Percentiles rank a stretch among this genome's conserved stretches.
These are phyloP conservation scores for Schizothecium vesticola DNA, from an alignment of 495 filamentous ascomycete species.

Conservation along the genomic window DNA sequence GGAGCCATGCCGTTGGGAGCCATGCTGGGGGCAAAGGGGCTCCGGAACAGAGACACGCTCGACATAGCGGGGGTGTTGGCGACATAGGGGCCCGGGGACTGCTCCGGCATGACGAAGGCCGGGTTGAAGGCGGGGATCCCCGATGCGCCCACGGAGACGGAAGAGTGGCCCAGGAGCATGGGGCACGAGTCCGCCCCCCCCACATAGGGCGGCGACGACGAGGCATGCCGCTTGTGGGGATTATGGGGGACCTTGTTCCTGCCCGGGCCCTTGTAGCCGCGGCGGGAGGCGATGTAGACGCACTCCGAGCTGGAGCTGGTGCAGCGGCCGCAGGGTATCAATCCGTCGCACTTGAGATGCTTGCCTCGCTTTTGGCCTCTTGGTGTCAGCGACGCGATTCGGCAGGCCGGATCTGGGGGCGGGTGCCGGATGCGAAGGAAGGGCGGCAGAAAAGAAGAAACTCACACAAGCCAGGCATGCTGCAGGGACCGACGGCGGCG, in stretches of 20 bases:
- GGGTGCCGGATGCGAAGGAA: too few relatives aligned
- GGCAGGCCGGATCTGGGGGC: not conserved
- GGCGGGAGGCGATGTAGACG: constrained; percentile 46
- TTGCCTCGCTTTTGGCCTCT: constrained; percentile 36
- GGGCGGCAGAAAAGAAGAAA: constrained; percentile 13
- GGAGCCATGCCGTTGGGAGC: constrained; percentile 27
- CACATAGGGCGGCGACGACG: constrained; percentile 38
- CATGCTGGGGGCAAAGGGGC: constrained; percentile 29
- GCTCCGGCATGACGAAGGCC: constrained; percentile 33
- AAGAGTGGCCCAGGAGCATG: constrained; percentile 39
- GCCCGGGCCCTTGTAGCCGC: constrained; percentile 47
- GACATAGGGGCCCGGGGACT: constrained; percentile 34
- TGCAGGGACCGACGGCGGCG: constrained; percentile 40
- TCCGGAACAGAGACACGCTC: constrained; percentile 34
- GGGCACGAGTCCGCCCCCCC: constrained; percentile 37
- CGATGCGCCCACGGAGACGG: constrained; percentile 25
- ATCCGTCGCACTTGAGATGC: constrained; percentile 48
- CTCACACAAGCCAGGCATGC: constrained; percentile 47
- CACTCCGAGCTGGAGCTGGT: constrained; percentile 37
- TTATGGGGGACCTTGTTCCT: constrained; percentile 37
- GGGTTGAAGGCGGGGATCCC: constrained; percentile 33
- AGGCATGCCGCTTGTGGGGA: constrained; percentile 47
- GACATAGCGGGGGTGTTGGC: constrained; percentile 25
- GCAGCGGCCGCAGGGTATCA: constrained; percentile 43
- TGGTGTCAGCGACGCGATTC: constrained; percentile 10